These are phyloP conservation scores for Globisporangium canariense DNA, from an alignment of 352 stramenopile genomes.

Conservation along the genomic window DNA sequence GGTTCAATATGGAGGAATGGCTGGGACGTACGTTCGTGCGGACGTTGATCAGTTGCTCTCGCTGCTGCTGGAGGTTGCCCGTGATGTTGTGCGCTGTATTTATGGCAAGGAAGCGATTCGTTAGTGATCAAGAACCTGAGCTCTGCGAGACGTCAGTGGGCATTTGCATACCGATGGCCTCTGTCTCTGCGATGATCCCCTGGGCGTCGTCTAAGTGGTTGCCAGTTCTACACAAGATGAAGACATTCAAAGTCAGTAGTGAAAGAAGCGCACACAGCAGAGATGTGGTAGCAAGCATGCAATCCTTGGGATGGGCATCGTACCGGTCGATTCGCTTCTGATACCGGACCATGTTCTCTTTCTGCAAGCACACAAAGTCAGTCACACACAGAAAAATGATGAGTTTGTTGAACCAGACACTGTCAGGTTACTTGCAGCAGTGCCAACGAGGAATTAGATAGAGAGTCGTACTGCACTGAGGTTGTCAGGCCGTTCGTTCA, in stretches of 20 bases:
- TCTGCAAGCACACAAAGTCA: constrained; percentile 21
- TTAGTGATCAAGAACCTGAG: not conserved
- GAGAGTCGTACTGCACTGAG: constrained; percentile 28
- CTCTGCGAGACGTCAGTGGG: no score
- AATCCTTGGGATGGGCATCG: not conserved
- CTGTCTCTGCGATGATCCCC: constrained; percentile 59
- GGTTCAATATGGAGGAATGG: no score
- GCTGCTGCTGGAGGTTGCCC: constrained; percentile 56
- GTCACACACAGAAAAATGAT: not conserved
- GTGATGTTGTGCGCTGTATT: constrained; percentile 62
- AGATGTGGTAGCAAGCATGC: no score
- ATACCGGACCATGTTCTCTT: constrained; percentile 73
- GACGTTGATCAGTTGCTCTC: constrained; percentile 74
- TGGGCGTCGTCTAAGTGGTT: constrained; percentile 71
- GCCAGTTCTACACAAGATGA: constrained; percentile 36
- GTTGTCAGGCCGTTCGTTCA: constrained; percentile 35
- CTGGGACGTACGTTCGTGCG: constrained; percentile 57
- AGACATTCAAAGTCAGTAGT: not conserved
- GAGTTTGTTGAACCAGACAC: not conserved
- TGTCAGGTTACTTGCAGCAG: no score
- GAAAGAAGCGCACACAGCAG: constrained; percentile 2
- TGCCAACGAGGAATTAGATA: no score
- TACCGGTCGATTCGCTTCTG: constrained; percentile 68
- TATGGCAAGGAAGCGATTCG: no score
- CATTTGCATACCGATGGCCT: constrained; percentile 44